phyloP scores from a whole-genome alignment of 768 basidiomycete genomes.

The Xerocomus brunneocitrinus region DNA sequence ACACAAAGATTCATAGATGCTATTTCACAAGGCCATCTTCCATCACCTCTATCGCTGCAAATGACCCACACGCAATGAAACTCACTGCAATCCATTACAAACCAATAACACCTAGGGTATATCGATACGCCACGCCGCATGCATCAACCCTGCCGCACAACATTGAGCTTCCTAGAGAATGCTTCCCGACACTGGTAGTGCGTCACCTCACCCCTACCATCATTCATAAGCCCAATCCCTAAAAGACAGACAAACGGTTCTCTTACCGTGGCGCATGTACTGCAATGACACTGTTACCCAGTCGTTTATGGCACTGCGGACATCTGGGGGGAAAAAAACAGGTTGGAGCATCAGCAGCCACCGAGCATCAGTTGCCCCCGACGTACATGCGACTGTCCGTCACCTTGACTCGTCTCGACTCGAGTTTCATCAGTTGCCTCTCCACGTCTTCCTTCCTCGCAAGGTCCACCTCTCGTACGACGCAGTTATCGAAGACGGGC shows the following conservation, averaged over 20 bases:
- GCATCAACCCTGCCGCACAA: constrained; percentile 22
- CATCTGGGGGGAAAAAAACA: constrained; percentile 49
- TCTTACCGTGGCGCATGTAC: constrained; percentile 83
- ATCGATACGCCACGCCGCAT: neutral
- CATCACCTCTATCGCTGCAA: neutral
- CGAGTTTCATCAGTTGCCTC: constrained; percentile 65
- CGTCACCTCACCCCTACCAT: constrained; percentile 85
- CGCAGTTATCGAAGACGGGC: constrained; percentile 63
- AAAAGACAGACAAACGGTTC: neutral
- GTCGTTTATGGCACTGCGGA: constrained; percentile 90
- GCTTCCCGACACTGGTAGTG: constrained; percentile 93
- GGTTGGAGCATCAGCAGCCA: neutral
- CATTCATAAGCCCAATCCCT: neutral
- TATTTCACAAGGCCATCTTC: too few species aligned
- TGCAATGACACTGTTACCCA: constrained; percentile 91
- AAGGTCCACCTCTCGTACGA: constrained; percentile 66
- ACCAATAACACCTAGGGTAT: neutral
- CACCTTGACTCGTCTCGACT: constrained; percentile 80
- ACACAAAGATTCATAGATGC: too few species aligned
- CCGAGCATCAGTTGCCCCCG: neutral
- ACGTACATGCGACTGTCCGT: constrained; percentile 90
- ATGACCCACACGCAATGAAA: neutral
- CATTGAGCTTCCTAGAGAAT: constrained; percentile 57
- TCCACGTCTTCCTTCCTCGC: constrained; percentile 77
- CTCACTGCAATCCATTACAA: neutral